Base-by-base conservation (phyloP, 176 grass and related monocot genomes). In the Ensete ventricosum region DNA sequence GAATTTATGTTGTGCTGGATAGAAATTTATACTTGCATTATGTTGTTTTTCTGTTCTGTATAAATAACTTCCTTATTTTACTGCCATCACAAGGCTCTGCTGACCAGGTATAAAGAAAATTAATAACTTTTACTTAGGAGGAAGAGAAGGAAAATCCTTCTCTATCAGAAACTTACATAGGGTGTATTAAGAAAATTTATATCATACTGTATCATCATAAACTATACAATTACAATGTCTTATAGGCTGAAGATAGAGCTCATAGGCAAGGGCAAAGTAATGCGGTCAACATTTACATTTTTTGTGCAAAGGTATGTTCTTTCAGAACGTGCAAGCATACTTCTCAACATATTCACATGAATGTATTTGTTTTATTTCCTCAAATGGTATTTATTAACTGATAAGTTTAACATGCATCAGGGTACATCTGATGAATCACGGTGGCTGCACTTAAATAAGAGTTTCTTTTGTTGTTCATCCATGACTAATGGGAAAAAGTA, bases 281-380 rank as follows among this genome's bases (percentile, higher is more conserved):
- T 82, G 90, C 90, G 21, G 90, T 97, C 48, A 97, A 97, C 80
- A 88, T 97, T 87, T 97, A 97, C 77, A 90, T 97, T 79, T 97
- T 97, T 75, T 97, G 90, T 82, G 88, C 82, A 82, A 97, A 89
- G 90, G 94, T 97, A 17, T 9, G 16, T 5, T 50, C 9, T 70
- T 70, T 9, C 2, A 25, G 20, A 9, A 22, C 0, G 20, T 21
- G 21, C 2, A 29, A 67, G 26, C 23, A 77, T 7, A 54, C 25
- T 29, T 8, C 64, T 63, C 9, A 72, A 72, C 17, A 80, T 50
- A 13, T 64, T 64, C 22, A 20, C 24, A 26, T 64, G 43, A 49
- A 11, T 21, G 11, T 55, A 51, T 70, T 70, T 20, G 3, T 50
- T 51, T 69, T 69, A 34, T 19, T 60, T 50, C 3, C 64, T 3